phyloP scores from a whole-genome alignment of 768 basidiomycete species.

The Panaeolus papilionaceus region DNA sequence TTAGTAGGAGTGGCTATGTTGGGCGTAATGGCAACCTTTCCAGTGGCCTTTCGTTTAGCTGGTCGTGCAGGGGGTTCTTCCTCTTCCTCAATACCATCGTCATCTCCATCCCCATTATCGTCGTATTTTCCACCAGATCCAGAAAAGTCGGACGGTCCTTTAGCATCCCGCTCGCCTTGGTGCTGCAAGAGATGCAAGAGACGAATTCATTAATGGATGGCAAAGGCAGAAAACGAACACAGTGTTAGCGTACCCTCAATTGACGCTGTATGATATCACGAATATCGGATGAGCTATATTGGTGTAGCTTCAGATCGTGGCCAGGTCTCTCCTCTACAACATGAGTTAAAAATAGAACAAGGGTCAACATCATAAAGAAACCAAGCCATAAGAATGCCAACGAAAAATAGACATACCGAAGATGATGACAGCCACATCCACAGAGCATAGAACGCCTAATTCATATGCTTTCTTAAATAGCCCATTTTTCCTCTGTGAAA shows the following conservation, averaged over 20 bases:
- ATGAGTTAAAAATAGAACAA: constrained; percentile 50
- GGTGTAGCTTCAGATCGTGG: constrained; percentile 82
- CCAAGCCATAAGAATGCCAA: constrained; percentile 21
- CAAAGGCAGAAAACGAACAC: constrained; percentile 11
- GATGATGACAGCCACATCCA: constrained; percentile 88
- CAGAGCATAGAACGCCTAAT: constrained; percentile 88
- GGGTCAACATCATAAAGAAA: constrained; percentile 27
- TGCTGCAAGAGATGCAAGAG: constrained; percentile 37
- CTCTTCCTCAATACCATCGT: constrained; percentile 49
- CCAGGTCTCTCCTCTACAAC: constrained; percentile 74
- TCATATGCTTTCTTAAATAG: constrained; percentile 93
- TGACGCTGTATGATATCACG: constrained; percentile 75
- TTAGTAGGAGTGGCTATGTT: constrained; percentile 28
- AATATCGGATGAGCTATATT: constrained; percentile 78
- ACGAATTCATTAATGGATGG: constrained; percentile 22
- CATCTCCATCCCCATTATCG: constrained; percentile 46
- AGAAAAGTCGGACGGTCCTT: constrained; percentile 53
- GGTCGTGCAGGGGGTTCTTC: constrained; percentile 32
- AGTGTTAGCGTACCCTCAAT: constrained; percentile 42
- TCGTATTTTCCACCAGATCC: constrained; percentile 40
- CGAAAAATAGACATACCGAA: constrained; percentile 50
- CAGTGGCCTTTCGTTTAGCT: constrained; percentile 39
- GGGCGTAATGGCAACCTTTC: constrained; percentile 36
- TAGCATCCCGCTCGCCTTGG: constrained; percentile 56
- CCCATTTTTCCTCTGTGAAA: constrained; percentile 79